Evolutionary conservation across 2,329 filamentous ascomycete species (phyloP), one percentile per base, ranked within the genome.

Genomic region (Sporothrix pallida): DNA sequence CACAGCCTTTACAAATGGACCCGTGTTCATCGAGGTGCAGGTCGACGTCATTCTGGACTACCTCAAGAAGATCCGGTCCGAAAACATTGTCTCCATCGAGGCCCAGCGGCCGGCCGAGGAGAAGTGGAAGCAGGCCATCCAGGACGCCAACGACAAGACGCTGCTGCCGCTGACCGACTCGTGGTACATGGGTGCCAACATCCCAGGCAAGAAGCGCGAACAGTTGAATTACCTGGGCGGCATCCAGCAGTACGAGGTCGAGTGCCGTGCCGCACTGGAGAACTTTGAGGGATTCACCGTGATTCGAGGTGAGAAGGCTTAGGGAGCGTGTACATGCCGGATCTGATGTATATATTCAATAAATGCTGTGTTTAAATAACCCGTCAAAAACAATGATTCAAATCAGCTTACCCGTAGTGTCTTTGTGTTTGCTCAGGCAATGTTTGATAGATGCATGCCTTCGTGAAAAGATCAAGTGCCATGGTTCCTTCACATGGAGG

Each of bases 131-230:
- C 17, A 72, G 17, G 20, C 37, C 12, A 63, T 78, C 50, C 60
- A 75, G 10, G 74, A 74, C 7, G 50, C 74, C 10, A 74, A 75
- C 48, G 73, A 78, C 46, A 70, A 71, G 37, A 75, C 75, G 0
- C 75, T 78, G n/a, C 73, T 77, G 26, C 60, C 63, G 9, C 72
- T 72, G 12, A 76, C 72, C 7, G 72, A 78, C 17, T 76, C 75
- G 13, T 77, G 77, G 77, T 79, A 77, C n/a, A 69, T 76, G 20
- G 78, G 78, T 1, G 75, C 63, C 42, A 79, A 79, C 58, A 78
- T 79, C 15, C 78, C 76, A 0, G 78, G 78, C 7, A 77, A 78
- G 68, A 75, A 72, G 62, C 60, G 65, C 44, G 76, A 79, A 70
- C 72, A 63, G 62, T 75, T 78, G 2, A 77, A 75, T 67, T 78